phyloP scores from a whole-genome alignment of 257 asterid species.

The Eucommia ulmoides region DNA sequence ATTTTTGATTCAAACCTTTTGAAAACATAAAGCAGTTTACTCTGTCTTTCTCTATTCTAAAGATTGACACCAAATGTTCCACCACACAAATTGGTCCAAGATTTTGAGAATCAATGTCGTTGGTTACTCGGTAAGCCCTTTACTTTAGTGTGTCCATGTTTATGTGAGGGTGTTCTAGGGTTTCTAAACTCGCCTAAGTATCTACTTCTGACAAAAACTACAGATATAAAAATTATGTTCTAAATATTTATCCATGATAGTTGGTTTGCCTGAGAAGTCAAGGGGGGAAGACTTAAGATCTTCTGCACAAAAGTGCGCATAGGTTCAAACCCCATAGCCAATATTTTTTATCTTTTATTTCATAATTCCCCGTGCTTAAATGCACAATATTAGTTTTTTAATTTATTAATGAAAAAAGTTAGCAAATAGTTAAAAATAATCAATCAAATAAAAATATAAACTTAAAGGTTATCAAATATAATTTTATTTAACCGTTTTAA shows the following conservation, averaged over 20 bases:
- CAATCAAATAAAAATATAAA: no score
- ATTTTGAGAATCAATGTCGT: background rate
- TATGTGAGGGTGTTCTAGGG: background rate
- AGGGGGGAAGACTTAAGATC: slow-evolving; percentile 31
- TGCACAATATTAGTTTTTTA: no score
- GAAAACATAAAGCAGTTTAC: slow-evolving; percentile 98
- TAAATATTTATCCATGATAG: no score
- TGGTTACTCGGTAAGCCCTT: background rate
- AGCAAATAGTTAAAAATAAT: no score
- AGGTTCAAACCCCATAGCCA: slow-evolving; percentile 33
- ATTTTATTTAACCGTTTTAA: no score
- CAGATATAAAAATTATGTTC: no score
- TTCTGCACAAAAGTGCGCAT: no score
- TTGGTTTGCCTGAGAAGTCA: slow-evolving; percentile 1
- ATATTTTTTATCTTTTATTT: no score
- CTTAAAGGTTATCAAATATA: no score
- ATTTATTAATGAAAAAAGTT: no score
- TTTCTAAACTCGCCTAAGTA: background rate
- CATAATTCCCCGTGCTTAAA: no score
- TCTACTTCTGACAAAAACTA: background rate
- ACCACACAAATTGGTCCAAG: slow-evolving; percentile 33
- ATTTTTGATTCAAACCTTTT: no score
- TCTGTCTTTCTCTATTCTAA: slow-evolving; percentile 83
- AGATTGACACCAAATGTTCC: slow-evolving; percentile 82
- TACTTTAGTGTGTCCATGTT: background rate